Conservation (phyloP, 257 asterid genomes). For the Solanum ossicruentum region DNA sequence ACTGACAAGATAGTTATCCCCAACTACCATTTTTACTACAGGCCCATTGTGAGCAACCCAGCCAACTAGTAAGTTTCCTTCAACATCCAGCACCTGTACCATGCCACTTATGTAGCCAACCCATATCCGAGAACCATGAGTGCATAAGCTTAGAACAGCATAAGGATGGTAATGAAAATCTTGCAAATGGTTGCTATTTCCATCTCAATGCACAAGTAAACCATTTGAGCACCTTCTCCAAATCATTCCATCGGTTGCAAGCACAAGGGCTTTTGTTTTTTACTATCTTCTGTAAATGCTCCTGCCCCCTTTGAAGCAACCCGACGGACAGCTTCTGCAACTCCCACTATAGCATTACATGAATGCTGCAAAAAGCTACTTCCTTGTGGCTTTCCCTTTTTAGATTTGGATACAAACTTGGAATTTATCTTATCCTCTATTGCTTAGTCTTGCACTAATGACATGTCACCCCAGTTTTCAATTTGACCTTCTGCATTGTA, state of each 20-base stretch:
- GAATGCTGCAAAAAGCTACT: conserved; percentile 67
- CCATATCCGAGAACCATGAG: conserved; percentile 71
- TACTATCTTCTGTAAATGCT: conserved; percentile 57
- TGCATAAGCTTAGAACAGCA: conserved; percentile 57
- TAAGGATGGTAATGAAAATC: conserved; percentile 74
- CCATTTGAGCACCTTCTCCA: conserved; percentile 92
- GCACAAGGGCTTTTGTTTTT: conserved; percentile 63
- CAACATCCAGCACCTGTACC: conserved; percentile 68
- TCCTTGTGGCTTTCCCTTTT: conserved; percentile 77
- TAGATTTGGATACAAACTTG: conserved; percentile 56
- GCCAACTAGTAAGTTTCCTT: conserved; percentile 55
- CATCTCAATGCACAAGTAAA: conserved; percentile 82
- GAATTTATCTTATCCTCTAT: conserved; percentile 71
- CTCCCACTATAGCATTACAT: conserved; percentile 83
- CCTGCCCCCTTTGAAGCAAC: conserved; percentile 78
- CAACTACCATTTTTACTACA: conserved; percentile 48
- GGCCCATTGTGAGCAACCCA: conserved; percentile 94
- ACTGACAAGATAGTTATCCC: conserved; percentile 53
- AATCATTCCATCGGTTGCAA: conserved; percentile 65
- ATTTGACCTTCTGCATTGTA: conserved; percentile 72
- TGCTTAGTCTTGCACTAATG: conserved; percentile 56
- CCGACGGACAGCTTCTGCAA: conserved; percentile 94
- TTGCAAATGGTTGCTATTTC: conserved; percentile 70
- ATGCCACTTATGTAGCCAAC: conserved; percentile 75
- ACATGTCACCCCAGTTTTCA: conserved; percentile 60